Evolutionary conservation across 768 basidiomycete genomes (phyloP), one percentile per base, ranked within the genome.

Genomic region (Piloderma croceum): DNA sequence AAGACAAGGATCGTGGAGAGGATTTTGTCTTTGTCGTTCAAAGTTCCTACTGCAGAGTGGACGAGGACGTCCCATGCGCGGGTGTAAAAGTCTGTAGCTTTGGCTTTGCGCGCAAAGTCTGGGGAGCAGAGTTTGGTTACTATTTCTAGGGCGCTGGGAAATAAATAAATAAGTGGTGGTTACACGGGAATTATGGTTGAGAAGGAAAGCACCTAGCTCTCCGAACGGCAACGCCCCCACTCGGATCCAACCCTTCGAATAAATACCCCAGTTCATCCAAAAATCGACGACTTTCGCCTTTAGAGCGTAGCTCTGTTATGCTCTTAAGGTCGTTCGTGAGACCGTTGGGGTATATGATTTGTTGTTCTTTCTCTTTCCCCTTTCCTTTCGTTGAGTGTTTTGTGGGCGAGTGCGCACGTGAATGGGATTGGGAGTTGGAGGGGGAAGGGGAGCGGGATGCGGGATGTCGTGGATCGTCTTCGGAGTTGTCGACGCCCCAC

Each of bases 211-310:
- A 84, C 87, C 84, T 90, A 9, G 81, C 75, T 47, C 85, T 71
- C 36, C 79, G 70, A 19, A 90, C 67, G 2, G 73, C 69, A 34
- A 79, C 50, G 7, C 71, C 67, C 12, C 69, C 72, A 12, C 65
- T 65, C 7, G 59, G 49, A 20, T 78, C 76, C 60, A 90, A 71
- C 1, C 89, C 86, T 58, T 91, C 89, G 45, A 90, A 83, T 4
- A 90, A 61, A 60, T 90, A 91, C 0, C 89, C 89, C 3, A 89
- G 74, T 51, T 90, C 88, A 45, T 91, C 89, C 31, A 89, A 58
- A 53, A 90, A 90, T 12, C 85, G 67, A 46, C 88, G 69, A 39
- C 70, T 80, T 61, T 90, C 86, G 10, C 89, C 89, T 56, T 85
- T 86, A 52, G 75, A 83, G 41, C 87, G 64, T 27, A 90, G 66